phyloP scores from a whole-genome alignment of 108 stramenopile species.

The Schizochytrium sp. region DNA sequence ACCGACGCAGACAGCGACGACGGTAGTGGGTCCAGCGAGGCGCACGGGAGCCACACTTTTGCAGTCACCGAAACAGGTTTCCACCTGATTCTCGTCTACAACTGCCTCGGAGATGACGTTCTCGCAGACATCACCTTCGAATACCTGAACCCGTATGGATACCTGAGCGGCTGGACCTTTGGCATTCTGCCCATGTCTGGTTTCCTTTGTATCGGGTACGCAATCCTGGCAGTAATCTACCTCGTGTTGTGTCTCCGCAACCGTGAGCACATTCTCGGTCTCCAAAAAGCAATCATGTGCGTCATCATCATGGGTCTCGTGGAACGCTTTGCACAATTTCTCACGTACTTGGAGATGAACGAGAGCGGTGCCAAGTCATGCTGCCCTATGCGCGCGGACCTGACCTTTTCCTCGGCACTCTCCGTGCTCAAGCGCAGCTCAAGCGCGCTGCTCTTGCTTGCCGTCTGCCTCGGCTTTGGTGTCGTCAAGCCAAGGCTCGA shows the following conservation, averaged over 20 bases:
- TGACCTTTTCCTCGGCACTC: constrained; percentile 6
- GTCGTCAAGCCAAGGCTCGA: constrained; percentile 5
- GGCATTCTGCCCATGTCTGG: constrained; percentile 12
- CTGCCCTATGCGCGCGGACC: neutral
- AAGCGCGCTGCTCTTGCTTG: neutral
- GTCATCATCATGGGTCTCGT: neutral
- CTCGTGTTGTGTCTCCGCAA: neutral
- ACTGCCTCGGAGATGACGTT: neutral
- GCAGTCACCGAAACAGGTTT: neutral
- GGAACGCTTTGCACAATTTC: neutral
- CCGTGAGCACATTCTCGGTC: neutral
- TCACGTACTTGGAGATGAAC: constrained; percentile 16
- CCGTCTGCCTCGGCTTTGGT: constrained; percentile 11
- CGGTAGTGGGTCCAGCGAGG: neutral
- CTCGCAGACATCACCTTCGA: neutral
- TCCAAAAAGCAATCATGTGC: neutral
- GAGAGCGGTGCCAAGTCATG: neutral
- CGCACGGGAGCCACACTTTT: neutral
- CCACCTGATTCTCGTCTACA: neutral
- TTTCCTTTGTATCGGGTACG: neutral
- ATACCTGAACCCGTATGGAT: neutral
- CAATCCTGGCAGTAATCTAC: neutral
- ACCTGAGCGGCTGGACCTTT: neutral
- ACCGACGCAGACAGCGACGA: neutral
- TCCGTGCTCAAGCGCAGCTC: neutral